Evolutionary conservation across 1,284 basidiomycete genomes (phyloP).

Genomic region (Coniferiporia weirii): DNA sequence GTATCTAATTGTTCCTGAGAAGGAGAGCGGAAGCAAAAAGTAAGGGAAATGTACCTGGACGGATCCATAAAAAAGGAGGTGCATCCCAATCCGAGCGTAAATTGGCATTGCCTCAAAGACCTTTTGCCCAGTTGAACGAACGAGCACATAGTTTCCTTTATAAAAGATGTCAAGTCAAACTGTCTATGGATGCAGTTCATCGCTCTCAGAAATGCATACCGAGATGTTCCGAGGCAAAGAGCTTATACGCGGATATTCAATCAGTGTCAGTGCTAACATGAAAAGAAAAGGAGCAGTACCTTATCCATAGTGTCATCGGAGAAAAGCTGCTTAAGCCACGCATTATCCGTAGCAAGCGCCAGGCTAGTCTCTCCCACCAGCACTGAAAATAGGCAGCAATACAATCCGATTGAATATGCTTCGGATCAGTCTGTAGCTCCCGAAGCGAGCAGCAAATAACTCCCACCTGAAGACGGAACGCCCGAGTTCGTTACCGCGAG

Average conservation of each 20-base stretch:
- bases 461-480: slow-evolving; percentile 1
- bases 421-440: too few relatives aligned
- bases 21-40: not conserved
- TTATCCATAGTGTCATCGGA: slow-evolving; percentile 9
- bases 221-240: slow-evolving; percentile 16
- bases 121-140: slow-evolving; percentile 37
- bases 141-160: slow-evolving; percentile 36
- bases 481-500: slow-evolving; percentile 13
- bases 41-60: slow-evolving; percentile 9
- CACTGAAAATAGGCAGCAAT: not conserved
- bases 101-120: slow-evolving; percentile 48
- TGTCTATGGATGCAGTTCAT: not conserved
- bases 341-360: not conserved
- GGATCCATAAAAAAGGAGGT: slow-evolving; percentile 37
- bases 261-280: not conserved
- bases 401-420: not conserved
- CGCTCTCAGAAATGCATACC: not conserved
- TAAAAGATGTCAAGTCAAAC: not conserved
- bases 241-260: not conserved
- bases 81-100: slow-evolving; percentile 37
- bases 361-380: slow-evolving; percentile 16
- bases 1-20: slow-evolving; percentile 22
- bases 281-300: not conserved
- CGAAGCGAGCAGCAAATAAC: not conserved
- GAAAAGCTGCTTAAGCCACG: slow-evolving; percentile 15